A percentile compares a stretch with the other conserved stretches of the same genome.
Evolutionary conservation across 2,329 filamentous ascomycete genomes (phyloP).

Genomic region (Xylariales sp.): DNA sequence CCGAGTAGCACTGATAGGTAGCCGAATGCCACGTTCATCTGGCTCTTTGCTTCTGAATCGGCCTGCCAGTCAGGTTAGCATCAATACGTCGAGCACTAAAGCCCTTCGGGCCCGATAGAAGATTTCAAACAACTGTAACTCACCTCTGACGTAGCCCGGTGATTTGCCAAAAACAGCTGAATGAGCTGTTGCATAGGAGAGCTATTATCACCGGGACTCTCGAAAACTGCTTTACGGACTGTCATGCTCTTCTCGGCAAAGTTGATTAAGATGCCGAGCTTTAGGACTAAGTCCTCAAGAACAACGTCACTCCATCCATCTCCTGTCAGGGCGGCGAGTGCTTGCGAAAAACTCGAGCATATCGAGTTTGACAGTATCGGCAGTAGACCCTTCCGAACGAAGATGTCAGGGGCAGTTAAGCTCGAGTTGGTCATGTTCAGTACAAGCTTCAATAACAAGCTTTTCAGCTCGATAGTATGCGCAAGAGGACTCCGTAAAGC

Average conservation of each 20-base stretch:
- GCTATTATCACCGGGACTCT: conserved; percentile 27
- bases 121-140: conserved; percentile 20
- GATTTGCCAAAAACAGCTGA: conserved; percentile 62
- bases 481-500: conserved; percentile 29
- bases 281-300: conserved; percentile 70
- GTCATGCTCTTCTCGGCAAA: conserved; percentile 71
- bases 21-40: conserved; percentile 77
- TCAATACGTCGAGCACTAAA: no score
- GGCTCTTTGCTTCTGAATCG: conserved; percentile 68
- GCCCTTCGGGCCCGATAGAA: no score
- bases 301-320: conserved; percentile 44
- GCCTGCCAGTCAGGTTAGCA: no score
- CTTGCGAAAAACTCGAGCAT: conserved; percentile 43
- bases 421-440: conserved; percentile 87
- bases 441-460: conserved; percentile 62
- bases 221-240: conserved; percentile 49
- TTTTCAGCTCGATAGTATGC: conserved; percentile 35
- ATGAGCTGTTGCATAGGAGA: conserved; percentile 56
- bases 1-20: conserved; percentile 83
- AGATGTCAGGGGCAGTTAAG: conserved; percentile 60
- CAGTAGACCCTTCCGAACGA: conserved; percentile 58
- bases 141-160: conserved; percentile 65
- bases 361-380: conserved; percentile 44
- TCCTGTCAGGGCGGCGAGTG: conserved; percentile 43
- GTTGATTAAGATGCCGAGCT: conserved; percentile 82